A percentile compares a stretch with the other conserved stretches of the same genome.
These are phyloP conservation scores for Phytophthora fragariae DNA, from an alignment of 352 stramenopile genomes.

Conservation along the genomic window DNA sequence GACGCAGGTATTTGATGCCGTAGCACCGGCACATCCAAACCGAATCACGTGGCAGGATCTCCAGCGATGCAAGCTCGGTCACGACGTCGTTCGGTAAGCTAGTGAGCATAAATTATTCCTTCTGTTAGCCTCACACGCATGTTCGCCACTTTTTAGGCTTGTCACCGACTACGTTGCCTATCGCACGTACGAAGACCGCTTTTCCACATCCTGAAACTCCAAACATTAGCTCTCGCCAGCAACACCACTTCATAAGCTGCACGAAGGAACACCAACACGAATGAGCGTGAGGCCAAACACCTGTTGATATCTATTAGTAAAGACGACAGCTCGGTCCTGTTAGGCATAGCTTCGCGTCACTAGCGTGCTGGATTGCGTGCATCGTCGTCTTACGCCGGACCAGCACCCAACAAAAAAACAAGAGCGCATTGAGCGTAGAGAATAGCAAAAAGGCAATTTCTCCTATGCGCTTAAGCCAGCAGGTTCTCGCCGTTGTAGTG, in stretches of 20 bases:
- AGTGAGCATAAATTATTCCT: background rate
- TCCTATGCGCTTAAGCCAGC: conserved; percentile 44
- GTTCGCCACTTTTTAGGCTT: conserved; percentile 35
- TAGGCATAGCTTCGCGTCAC: conserved; percentile 14
- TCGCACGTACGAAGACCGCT: conserved; percentile 56
- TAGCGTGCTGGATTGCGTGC: conserved; percentile 13
- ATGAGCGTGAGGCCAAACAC: conserved; percentile 24
- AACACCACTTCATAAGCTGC: background rate
- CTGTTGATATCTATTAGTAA: conserved; percentile 46
- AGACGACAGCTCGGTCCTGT: conserved; percentile 21
- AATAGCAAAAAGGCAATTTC: conserved; percentile 19
- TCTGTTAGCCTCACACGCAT: background rate
- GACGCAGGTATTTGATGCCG: conserved; percentile 73
- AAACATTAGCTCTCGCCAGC: background rate
- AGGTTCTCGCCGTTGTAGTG: conserved; percentile 89
- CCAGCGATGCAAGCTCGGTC: conserved; percentile 56
- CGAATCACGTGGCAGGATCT: conserved; percentile 72
- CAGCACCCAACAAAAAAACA: conserved; percentile 24
- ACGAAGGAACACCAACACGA: background rate
- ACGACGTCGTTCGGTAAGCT: conserved; percentile 52
- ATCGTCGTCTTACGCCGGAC: conserved; percentile 16
- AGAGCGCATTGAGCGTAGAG: conserved; percentile 24
- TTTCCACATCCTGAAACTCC: conserved; percentile 22
- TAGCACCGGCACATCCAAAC: conserved; percentile 45
- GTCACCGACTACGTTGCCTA: conserved; percentile 72